These are phyloP conservation scores for Xerocomellus chrysenteron DNA, from an alignment of 768 basidiomycete genomes.

Conservation along the genomic window DNA sequence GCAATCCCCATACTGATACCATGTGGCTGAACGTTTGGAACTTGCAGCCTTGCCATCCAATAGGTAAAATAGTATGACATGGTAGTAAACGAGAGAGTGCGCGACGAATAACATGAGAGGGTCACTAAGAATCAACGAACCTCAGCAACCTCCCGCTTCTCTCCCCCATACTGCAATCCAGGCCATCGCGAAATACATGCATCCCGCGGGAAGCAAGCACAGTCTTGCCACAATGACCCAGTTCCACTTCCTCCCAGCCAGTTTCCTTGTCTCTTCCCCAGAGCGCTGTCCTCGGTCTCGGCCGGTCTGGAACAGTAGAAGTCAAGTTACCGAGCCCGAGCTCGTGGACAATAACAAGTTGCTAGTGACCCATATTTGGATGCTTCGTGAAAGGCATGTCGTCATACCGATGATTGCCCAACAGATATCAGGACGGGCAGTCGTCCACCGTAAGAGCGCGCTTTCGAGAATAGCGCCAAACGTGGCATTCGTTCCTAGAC, in stretches of 20 bases:
- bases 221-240: constrained; percentile 69
- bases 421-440: constrained; percentile 72
- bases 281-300: constrained; percentile 17
- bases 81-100: neutral
- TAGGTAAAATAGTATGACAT: neutral
- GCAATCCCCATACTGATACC: neutral
- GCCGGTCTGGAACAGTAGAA: constrained; percentile 18
- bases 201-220: constrained; percentile 71
- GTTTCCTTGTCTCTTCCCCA: constrained; percentile 20
- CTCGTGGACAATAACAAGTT: constrained; percentile 52
- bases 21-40: neutral
- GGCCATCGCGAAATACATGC: constrained; percentile 78
- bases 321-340: constrained; percentile 1
- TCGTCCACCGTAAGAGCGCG: constrained; percentile 40
- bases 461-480: constrained; percentile 20
- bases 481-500: constrained; percentile 21
- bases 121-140: neutral
- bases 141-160: constrained; percentile 34
- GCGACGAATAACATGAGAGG: neutral
- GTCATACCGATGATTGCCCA: constrained; percentile 92
- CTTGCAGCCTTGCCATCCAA: neutral
- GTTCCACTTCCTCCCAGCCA: constrained; percentile 69
- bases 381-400: constrained; percentile 75
- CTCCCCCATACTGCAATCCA: constrained; percentile 54
- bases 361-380: constrained; percentile 96